A percentile compares a stretch with the other conserved stretches of the same genome.
phyloP scores from a whole-genome alignment of 192 early-diverging fungal genomes.

The Rhizoclosmatium sp. region DNA sequence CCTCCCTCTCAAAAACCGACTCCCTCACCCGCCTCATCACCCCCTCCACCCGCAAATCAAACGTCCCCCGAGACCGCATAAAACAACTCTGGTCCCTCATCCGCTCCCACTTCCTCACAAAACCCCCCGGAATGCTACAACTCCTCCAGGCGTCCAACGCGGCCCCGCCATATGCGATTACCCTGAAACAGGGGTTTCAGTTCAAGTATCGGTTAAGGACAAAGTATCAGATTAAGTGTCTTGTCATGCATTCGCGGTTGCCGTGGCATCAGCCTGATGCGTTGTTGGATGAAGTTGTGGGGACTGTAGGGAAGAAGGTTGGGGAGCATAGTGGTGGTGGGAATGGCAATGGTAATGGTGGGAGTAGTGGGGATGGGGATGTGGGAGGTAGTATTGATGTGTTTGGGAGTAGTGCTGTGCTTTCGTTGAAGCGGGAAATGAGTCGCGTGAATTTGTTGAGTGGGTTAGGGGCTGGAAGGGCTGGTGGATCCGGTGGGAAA shows the following conservation, averaged over 20 bases:
- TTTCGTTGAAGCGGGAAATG: conserved; percentile 43
- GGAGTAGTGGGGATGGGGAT: not conserved
- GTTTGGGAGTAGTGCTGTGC: conserved; percentile 42
- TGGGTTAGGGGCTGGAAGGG: conserved; percentile 42
- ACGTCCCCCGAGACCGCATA: conserved; percentile 20
- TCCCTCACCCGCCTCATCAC: not conserved
- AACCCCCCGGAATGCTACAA: conserved; percentile 21
- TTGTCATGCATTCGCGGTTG: conserved; percentile 32
- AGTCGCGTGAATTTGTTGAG: conserved; percentile 28
- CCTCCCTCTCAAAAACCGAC: not conserved
- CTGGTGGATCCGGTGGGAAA: not conserved
- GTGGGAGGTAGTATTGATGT: conserved; percentile 16
- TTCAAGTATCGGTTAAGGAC: conserved; percentile 39
- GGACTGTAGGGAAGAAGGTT: not conserved
- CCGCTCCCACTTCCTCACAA: conserved; percentile 1
- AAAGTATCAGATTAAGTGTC: conserved; percentile 32
- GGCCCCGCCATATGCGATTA: conserved; percentile 48
- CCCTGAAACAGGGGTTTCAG: conserved; percentile 50
- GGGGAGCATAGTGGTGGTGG: not conserved
- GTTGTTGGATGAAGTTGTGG: conserved; percentile 13
- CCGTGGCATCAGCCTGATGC: conserved; percentile 40
- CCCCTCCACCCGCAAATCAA: not conserved
- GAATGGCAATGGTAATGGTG: not conserved
- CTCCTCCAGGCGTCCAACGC: conserved; percentile 2
- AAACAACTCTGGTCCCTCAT: conserved; percentile 27